These are phyloP conservation scores for Phytophthora multivora DNA, from an alignment of 352 stramenopile species.

Conservation along the genomic window DNA sequence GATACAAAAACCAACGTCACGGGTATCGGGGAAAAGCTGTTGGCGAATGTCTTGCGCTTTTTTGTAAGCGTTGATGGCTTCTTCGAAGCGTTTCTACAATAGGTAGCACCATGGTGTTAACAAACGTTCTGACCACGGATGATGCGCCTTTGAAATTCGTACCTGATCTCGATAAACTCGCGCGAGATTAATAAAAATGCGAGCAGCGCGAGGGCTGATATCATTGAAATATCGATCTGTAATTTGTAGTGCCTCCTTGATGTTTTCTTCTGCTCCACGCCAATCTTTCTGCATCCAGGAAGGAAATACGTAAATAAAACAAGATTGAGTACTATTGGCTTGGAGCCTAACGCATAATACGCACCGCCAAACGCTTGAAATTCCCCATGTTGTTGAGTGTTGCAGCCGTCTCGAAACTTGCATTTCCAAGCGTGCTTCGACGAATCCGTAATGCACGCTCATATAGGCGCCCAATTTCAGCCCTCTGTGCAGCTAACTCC, in stretches of 20 bases:
- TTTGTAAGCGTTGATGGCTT: slow-evolving; percentile 67
- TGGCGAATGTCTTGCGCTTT: slow-evolving; percentile 79
- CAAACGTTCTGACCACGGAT: neutral
- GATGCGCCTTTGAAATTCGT: neutral
- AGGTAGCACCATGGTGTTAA: neutral
- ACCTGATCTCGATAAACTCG: slow-evolving; percentile 81
- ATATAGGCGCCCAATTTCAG: slow-evolving; percentile 70
- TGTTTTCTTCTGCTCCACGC: slow-evolving; percentile 64
- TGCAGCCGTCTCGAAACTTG: slow-evolving; percentile 79
- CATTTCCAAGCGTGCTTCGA: slow-evolving; percentile 69
- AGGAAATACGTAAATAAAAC: neutral
- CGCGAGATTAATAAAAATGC: slow-evolving; percentile 81
- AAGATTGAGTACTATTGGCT: no score
- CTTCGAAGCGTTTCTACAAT: slow-evolving; percentile 61
- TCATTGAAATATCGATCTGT: slow-evolving; percentile 80
- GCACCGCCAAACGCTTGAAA: slow-evolving; percentile 75
- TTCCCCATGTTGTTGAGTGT: slow-evolving; percentile 87
- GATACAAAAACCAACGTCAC: slow-evolving; percentile 79
- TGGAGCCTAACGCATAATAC: slow-evolving; percentile 1
- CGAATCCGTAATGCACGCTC: slow-evolving; percentile 70
- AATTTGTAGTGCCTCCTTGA: slow-evolving; percentile 81
- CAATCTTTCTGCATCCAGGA: slow-evolving; percentile 56
- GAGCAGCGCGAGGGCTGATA: slow-evolving; percentile 67
- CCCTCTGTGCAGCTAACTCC: slow-evolving; percentile 44
- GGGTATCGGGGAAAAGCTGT: slow-evolving; percentile 71